These are phyloP conservation scores for Pythium apleroticum DNA, from an alignment of 352 stramenopile species.

Conservation along the genomic window DNA sequence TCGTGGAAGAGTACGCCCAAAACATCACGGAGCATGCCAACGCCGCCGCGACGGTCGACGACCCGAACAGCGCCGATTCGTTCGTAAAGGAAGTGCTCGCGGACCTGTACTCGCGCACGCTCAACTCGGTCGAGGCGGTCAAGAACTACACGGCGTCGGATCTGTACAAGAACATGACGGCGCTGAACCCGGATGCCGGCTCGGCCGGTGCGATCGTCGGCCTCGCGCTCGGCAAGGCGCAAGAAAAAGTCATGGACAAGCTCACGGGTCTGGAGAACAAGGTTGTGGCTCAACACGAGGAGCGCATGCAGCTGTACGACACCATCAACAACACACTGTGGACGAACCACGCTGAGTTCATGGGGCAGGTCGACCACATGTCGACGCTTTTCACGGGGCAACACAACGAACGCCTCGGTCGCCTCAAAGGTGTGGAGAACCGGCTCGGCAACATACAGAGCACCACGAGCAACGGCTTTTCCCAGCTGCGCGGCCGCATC, in stretches of 20 bases:
- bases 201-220: slow-evolving; percentile 5
- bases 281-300: slow-evolving; percentile 10
- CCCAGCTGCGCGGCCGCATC: slow-evolving; percentile 10
- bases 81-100: slow-evolving; percentile 3
- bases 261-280: slow-evolving; percentile 4
- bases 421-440: slow-evolving; percentile 6
- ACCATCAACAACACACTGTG: slow-evolving; percentile 21
- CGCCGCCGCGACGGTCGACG: not conserved
- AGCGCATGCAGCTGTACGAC: slow-evolving; percentile 17
- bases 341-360: slow-evolving; percentile 19
- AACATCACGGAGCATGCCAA: not conserved
- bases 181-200: slow-evolving; percentile 6
- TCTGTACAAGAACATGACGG: slow-evolving; percentile 15
- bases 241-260: slow-evolving; percentile 12
- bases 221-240: slow-evolving; percentile 8
- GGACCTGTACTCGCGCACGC: slow-evolving; percentile 6
- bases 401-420: slow-evolving; percentile 15
- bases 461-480: slow-evolving; percentile 7
- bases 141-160: slow-evolving; percentile 13
- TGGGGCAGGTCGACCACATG: slow-evolving; percentile 15
- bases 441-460: slow-evolving; percentile 15
- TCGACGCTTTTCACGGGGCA: slow-evolving; percentile 15
- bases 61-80: not conserved
- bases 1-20: not conserved
- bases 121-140: slow-evolving; percentile 1